Percentiles rank a stretch among this genome's conserved stretches.
Conservation (phyloP, 2,329 filamentous ascomycete species). For the Zymoseptoria ardabiliae region DNA sequence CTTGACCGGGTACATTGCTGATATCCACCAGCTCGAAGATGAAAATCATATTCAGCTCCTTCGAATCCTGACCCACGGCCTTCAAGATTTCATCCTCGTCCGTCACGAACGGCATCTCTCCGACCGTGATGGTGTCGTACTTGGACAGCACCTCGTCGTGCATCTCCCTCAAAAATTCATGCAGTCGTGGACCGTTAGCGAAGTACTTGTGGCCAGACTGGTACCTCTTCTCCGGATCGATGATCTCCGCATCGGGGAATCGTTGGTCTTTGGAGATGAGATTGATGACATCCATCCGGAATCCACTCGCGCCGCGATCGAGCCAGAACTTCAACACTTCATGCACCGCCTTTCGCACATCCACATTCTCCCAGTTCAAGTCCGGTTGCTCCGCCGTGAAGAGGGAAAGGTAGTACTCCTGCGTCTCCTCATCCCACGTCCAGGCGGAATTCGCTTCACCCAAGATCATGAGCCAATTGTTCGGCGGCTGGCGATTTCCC, state of each 20-base stretch:
- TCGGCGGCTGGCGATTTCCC: slow-evolving; percentile 52
- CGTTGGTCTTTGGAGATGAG: slow-evolving; percentile 40
- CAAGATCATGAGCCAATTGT: slow-evolving; percentile 41
- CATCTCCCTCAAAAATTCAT: slow-evolving; percentile 51
- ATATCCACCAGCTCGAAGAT: slow-evolving; percentile 41
- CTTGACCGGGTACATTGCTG: slow-evolving; percentile 28
- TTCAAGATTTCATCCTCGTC: slow-evolving; percentile 38
- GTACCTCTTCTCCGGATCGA: slow-evolving; percentile 35
- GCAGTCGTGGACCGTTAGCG: slow-evolving; percentile 51
- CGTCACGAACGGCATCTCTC: slow-evolving; percentile 52
- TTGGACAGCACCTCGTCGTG: slow-evolving; percentile 46
- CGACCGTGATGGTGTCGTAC: slow-evolving; percentile 53
- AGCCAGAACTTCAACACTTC: slow-evolving; percentile 44
- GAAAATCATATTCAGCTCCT: slow-evolving; percentile 44
- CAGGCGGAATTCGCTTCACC: slow-evolving; percentile 35
- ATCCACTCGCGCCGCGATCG: slow-evolving; percentile 38
- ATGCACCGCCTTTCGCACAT: slow-evolving; percentile 39
- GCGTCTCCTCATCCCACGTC: slow-evolving; percentile 41
- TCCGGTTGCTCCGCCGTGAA: slow-evolving; percentile 43
- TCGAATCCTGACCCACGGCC: slow-evolving; percentile 34
- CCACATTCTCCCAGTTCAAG: slow-evolving; percentile 43
- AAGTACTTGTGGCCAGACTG: slow-evolving; percentile 45
- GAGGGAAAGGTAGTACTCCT: slow-evolving; percentile 42
- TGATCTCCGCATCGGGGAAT: slow-evolving; percentile 38
- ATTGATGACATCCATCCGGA: slow-evolving; percentile 44